Percentiles rank a stretch among this genome's conserved stretches.
Evolutionary conservation across 1,139 yeast species (phyloP).

Genomic region (Zygosaccharomyces sapae): DNA sequence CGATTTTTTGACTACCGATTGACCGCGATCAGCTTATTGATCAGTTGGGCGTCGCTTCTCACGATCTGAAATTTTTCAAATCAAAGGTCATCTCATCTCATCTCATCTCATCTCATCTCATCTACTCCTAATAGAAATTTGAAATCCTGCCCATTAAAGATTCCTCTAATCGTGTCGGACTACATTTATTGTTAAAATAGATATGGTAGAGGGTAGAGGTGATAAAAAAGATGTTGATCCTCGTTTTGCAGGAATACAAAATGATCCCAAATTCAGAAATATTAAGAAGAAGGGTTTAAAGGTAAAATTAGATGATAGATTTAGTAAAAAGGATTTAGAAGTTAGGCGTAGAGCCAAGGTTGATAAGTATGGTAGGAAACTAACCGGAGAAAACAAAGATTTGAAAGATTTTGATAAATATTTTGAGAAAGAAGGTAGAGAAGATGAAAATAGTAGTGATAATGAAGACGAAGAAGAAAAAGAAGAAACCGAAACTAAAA

Average conservation of each 20-base stretch:
- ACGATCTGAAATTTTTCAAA: slow-evolving; percentile 9
- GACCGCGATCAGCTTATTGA: not conserved
- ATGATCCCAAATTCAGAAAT: slow-evolving; percentile 81
- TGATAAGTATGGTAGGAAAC: slow-evolving; percentile 82
- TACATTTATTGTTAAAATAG: not conserved
- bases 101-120: slow-evolving; percentile 24
- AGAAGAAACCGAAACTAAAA: slow-evolving; percentile 17
- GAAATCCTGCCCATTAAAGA: not conserved
- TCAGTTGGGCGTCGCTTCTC: not conserved
- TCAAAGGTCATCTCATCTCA: slow-evolving; percentile 13
- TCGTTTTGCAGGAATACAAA: slow-evolving; percentile 74
- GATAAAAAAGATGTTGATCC: slow-evolving; percentile 50
- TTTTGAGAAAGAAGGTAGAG: slow-evolving; percentile 41
- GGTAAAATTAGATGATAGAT: slow-evolving; percentile 82
- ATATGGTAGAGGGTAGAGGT: slow-evolving; percentile 18
- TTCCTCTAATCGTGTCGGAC: not conserved
- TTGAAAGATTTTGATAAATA: slow-evolving; percentile 57
- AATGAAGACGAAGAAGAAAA: slow-evolving; percentile 29
- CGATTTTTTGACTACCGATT: not conserved
- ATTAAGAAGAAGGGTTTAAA: slow-evolving; percentile 69
- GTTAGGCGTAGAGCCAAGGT: slow-evolving; percentile 55
- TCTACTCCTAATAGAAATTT: not conserved
- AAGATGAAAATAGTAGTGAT: slow-evolving; percentile 19
- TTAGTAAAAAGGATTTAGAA: slow-evolving; percentile 65
- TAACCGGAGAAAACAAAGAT: slow-evolving; percentile 45